Percentiles rank a stretch among this genome's conserved stretches.
These are phyloP conservation scores for Acanthamoeba healyi DNA, from an alignment of 208 protist genomes.

Conservation along the genomic window DNA sequence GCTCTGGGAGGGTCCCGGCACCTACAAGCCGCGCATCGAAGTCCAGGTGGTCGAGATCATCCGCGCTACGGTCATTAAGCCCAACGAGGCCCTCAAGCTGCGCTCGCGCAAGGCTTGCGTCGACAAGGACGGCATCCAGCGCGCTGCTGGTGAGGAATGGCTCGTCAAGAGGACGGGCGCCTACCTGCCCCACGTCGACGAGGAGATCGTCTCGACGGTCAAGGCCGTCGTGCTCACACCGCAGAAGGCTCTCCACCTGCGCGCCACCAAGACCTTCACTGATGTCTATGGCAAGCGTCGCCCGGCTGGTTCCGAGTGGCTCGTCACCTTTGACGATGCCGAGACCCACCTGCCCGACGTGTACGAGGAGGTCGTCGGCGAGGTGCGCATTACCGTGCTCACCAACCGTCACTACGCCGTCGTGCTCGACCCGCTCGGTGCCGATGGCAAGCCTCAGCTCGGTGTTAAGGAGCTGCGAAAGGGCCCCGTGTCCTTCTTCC, in stretches of 20 bases:
- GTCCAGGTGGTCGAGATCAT: constrained; percentile 87
- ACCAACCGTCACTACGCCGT: constrained; percentile 94
- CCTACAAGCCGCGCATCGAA: constrained; percentile 89
- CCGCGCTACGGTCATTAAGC: constrained; percentile 84
- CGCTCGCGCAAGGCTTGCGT: constrained; percentile 83
- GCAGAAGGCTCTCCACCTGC: constrained; percentile 93
- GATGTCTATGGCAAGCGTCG: constrained; percentile 91
- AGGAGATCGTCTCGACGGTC: constrained; percentile 89
- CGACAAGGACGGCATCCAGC: constrained; percentile 82
- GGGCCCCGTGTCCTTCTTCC: constrained; percentile 95
- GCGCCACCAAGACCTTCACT: constrained; percentile 91
- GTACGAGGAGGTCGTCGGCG: constrained; percentile 93
- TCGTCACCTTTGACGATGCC: constrained; percentile 92
- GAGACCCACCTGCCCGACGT: constrained; percentile 95
- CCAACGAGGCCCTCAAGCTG: constrained; percentile 89
- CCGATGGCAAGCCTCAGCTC: constrained; percentile 89
- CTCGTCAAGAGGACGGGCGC: constrained; percentile 83
- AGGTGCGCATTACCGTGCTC: constrained; percentile 92
- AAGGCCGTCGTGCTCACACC: constrained; percentile 88
- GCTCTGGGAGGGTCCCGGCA: constrained; percentile 89
- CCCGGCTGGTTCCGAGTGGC: constrained; percentile 91
- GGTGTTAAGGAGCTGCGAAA: constrained; percentile 92
- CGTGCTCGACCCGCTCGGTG: constrained; percentile 93
- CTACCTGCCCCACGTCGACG: constrained; percentile 92
- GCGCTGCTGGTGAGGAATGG: constrained; percentile 93